Base-by-base conservation (phyloP, 2,329 filamentous ascomycete genomes). In the Trichoderma koningiopsis region DNA sequence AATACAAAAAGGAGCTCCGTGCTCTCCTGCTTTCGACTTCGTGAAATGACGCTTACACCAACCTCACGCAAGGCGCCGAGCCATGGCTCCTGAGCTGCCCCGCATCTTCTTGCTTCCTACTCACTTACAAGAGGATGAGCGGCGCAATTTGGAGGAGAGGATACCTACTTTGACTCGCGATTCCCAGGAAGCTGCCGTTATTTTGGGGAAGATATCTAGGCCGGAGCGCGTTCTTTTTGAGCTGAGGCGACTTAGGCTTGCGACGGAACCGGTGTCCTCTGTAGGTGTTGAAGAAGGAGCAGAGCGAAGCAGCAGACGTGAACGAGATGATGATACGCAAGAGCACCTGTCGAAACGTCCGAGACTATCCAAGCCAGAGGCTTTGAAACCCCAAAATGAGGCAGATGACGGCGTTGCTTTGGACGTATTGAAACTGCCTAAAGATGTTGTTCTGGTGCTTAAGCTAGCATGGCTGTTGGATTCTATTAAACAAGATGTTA, bases 221-320 rank as follows among this genome's bases (percentile, higher is more conserved):
- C 89, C 87, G 72, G 86, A 88, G 74, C 86, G 95, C 22, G 93
- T 93, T 0, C 84, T 87, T 58, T 89, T 96, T 74, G 95, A 98
- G 79, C 82, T 98, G 71, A 86, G 92, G 65, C 85, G 87, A 7
- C 85, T 88, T 57, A 89, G 88, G 16, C 73, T 97, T 2, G 77
- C 80, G 52, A 88, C 89, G 0, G 83, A 87, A 67, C 87, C 76
- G 7, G 29, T 75, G 29, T 29, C 33, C n/a, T 19, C 4, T 24
- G 47, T 33, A 14, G 31, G 27, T 10, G 52, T 27, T 22, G 66
- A 63, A 37, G 66, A 62, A 49, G 68, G 68, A n/a, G 27, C 56
- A 5, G 67, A 68, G 16, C 10, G 7, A 4, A 19, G n/a, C 37
- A 29, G 47, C 37, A 61, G 35, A 19, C 58, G 29, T 47, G 35